These are phyloP conservation scores for Emergomyces orientalis DNA, from an alignment of 2,329 filamentous ascomycete genomes.

Conservation along the genomic window DNA sequence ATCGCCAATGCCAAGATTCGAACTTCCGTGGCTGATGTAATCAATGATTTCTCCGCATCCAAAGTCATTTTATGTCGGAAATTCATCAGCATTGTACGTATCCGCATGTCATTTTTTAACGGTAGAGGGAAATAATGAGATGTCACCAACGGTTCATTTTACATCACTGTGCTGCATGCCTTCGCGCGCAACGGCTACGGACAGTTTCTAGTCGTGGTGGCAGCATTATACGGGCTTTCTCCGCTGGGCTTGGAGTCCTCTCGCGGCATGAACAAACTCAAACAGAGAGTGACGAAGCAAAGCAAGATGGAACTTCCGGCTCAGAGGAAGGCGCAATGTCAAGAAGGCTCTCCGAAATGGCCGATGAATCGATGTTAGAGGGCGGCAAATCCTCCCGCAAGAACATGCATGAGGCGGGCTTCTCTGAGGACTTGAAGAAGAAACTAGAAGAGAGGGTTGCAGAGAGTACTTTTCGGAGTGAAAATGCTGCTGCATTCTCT, in stretches of 20 bases:
- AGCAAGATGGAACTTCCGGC: conserved; percentile 11
- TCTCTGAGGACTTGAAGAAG: conserved; percentile 52
- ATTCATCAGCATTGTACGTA: no score
- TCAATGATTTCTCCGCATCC: background rate
- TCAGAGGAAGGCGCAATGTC: conserved; percentile 48
- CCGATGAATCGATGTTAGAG: conserved; percentile 48
- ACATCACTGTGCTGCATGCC: conserved; percentile 7
- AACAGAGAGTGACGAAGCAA: conserved; percentile 10
- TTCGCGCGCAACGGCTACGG: conserved; percentile 6
- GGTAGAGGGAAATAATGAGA: background rate
- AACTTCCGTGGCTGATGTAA: background rate
- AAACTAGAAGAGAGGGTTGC: conserved; percentile 50
- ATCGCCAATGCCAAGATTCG: background rate
- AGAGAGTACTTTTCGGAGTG: conserved; percentile 43
- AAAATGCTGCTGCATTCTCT: conserved; percentile 46
- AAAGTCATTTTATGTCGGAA: no score
- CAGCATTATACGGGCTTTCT: conserved; percentile 3
- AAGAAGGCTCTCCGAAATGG: conserved; percentile 50
- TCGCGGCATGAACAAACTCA: conserved; percentile 2
- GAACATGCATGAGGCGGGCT: conserved; percentile 52
- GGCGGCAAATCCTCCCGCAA: conserved; percentile 47
- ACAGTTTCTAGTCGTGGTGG: background rate
- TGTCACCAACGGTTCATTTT: conserved; percentile 1
- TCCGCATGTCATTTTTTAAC: no score
- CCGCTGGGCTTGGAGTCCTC: background rate